These are phyloP conservation scores for Alnus glutinosa DNA, from an alignment of 306 rosid species.

Conservation along the genomic window DNA sequence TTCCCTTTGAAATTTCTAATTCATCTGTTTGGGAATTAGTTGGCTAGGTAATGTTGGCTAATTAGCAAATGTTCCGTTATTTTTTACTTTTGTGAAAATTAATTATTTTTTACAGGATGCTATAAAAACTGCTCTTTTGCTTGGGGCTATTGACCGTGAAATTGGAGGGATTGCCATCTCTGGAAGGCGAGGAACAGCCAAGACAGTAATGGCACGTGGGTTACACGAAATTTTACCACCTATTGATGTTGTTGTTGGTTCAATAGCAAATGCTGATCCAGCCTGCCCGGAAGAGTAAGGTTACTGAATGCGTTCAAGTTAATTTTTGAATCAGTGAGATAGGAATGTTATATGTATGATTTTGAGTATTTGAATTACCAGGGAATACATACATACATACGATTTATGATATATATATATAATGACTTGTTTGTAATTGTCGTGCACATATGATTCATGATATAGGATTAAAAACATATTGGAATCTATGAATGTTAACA, in stretches of 20 bases:
- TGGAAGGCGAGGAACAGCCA: conserved; percentile 92
- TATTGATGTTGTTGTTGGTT: conserved; percentile 82
- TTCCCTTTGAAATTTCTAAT: neutral
- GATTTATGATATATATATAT: neutral
- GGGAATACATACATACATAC: neutral
- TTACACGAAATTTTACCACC: conserved; percentile 91
- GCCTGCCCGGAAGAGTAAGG: conserved; percentile 87
- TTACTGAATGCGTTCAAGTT: conserved; percentile 28
- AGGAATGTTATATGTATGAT: neutral
- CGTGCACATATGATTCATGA: too few species aligned
- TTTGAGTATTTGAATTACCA: neutral
- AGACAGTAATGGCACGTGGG: conserved; percentile 95
- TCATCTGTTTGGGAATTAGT: neutral
- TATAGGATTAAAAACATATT: too few species aligned
- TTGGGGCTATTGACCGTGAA: conserved; percentile 82
- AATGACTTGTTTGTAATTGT: too few species aligned
- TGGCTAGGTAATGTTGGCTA: neutral
- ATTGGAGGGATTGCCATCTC: conserved; percentile 95
- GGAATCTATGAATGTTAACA: too few species aligned
- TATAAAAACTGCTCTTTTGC: conserved; percentile 89
- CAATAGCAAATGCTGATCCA: conserved; percentile 92
- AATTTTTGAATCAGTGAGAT: neutral
- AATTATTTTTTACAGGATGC: conserved; percentile 66
- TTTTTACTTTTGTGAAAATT: conserved; percentile 12
- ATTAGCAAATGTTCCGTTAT: neutral